Conservation (phyloP, 352 stramenopile genomes). For the Phytophthora pluvialis region DNA sequence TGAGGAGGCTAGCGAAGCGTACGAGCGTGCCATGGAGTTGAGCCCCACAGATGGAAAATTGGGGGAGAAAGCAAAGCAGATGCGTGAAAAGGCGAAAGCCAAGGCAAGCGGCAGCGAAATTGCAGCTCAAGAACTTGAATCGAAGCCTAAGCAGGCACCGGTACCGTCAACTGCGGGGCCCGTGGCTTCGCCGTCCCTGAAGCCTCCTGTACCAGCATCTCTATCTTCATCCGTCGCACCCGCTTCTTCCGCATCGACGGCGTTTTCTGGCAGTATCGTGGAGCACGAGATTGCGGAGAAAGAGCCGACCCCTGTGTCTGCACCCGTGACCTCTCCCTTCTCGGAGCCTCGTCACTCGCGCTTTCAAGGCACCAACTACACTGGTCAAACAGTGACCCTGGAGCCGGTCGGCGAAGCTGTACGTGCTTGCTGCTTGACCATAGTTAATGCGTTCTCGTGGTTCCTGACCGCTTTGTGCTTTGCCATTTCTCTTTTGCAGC, state of each 20-base stretch:
- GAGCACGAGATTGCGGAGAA: slow-evolving; percentile 60
- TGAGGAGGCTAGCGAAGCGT: slow-evolving; percentile 67
- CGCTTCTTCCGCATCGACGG: slow-evolving; percentile 40
- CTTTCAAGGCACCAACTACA: slow-evolving; percentile 75
- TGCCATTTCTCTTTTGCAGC: slow-evolving; percentile 34
- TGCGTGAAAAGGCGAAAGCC: slow-evolving; percentile 49
- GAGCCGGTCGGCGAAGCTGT: slow-evolving; percentile 82
- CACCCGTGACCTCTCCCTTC: slow-evolving; percentile 22
- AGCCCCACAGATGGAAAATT: slow-evolving; percentile 74
- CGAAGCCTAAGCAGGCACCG: slow-evolving; percentile 14
- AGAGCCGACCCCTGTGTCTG: slow-evolving; percentile 8
- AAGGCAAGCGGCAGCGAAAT: slow-evolving; percentile 12
- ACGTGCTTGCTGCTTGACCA: slow-evolving; percentile 21
- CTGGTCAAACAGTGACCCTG: slow-evolving; percentile 68
- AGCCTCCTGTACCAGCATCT: slow-evolving; percentile 20
- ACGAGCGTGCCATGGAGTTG: slow-evolving; percentile 71
- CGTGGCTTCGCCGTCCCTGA: slow-evolving; percentile 24
- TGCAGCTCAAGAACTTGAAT: slow-evolving; percentile 8
- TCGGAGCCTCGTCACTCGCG: slow-evolving; percentile 45
- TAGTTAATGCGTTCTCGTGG: neutral
- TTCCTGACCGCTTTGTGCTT: slow-evolving; percentile 9
- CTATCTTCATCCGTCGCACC: slow-evolving; percentile 18
- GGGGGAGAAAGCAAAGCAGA: slow-evolving; percentile 66
- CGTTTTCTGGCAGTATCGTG: slow-evolving; percentile 78
- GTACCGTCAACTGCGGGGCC: slow-evolving; percentile 5